These are phyloP conservation scores for Monoraphidium neglectum DNA, from an alignment of 139 green algal genomes.

Conservation along the genomic window DNA sequence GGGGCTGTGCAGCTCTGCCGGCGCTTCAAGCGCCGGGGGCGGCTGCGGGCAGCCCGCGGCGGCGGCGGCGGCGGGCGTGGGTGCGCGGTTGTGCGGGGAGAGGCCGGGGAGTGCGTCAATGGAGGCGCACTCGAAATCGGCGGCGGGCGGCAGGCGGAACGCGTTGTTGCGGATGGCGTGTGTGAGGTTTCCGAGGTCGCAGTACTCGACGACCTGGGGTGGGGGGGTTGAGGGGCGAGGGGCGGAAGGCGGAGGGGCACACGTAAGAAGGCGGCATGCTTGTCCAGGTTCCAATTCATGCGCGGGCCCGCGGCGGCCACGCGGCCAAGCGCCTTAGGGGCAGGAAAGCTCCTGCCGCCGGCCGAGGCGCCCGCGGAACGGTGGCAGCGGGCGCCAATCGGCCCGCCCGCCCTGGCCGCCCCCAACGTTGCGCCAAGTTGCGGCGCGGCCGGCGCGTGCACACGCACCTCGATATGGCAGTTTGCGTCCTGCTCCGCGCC, in stretches of 20 bases:
- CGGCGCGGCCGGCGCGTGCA: too few relatives aligned
- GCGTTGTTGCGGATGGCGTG: slow-evolving; percentile 51
- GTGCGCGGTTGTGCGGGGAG: background rate
- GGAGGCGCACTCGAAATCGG: background rate
- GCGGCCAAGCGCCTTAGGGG: too few relatives aligned
- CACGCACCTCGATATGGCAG: slow-evolving; percentile 53
- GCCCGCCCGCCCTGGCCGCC: too few relatives aligned
- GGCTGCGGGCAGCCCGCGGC: background rate
- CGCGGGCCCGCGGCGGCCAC: too few relatives aligned
- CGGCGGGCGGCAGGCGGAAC: slow-evolving; percentile 26
- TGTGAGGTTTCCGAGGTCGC: slow-evolving; percentile 61
- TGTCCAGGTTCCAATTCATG: too few relatives aligned
- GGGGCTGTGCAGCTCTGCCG: background rate
- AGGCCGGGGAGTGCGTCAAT: background rate
- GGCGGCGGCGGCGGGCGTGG: background rate
- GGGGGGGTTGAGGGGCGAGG: background rate
- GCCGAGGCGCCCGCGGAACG: too few relatives aligned
- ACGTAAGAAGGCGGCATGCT: background rate
- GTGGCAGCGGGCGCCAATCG: too few relatives aligned
- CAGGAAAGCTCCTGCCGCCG: too few relatives aligned
- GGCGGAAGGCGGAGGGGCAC: background rate
- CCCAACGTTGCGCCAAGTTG: too few relatives aligned
- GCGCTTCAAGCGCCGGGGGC: background rate
- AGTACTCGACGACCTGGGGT: slow-evolving; percentile 62
- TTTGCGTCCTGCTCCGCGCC: slow-evolving; percentile 31